Evolutionary conservation across 805 yeast species (phyloP), one percentile per base, ranked within the genome.

Genomic region (Blastobotrys attinorum): DNA sequence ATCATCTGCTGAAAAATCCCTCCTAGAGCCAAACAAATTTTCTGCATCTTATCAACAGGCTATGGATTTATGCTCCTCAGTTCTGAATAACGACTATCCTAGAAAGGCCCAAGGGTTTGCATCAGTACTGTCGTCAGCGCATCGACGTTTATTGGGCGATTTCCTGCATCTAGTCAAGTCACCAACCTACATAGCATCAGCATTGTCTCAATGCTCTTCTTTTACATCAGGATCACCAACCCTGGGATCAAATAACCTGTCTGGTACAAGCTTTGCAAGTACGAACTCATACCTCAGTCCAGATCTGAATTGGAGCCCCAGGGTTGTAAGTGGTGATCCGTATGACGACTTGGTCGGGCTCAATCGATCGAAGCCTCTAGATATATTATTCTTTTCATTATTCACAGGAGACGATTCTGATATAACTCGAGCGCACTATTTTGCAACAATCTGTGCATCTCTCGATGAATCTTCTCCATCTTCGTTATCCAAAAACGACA

Each of bases 161-260:
- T 60, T 62, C 39, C 43, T 62, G 45, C 57, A 63, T 6, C 46
- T 60, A 31, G 47, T 62, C 23, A 54, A 63, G 29, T 57, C 65
- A 2, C 65, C 66, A 0, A 57, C 59, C n/a, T 62, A 62, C 36
- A 46, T 62, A 8, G 59, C 62, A 15, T 48, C 59, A 5, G 54
- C 60, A 2, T 42, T 59, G 11, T 37, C 50, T 2, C 52, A 52
- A n/a, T n/a, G n/a, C n/a, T n/a, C n/a, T n/a, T n/a, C n/a, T n/a
- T n/a, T n/a, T n/a, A n/a, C n/a, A n/a, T n/a, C n/a, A n/a, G 11
- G 29, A 8, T 37, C 62, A 47, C 36, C 52, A 1, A 31, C 42
- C 3, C 16, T 41, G 3, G 61, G 58, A 22, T 40, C 56, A 7
- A 29, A 18, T 31, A 36, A 38, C 16, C 22, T 36, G 8, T 4